Base-by-base conservation (phyloP, 2,329 filamentous ascomycete species). In the Colletotrichum spaethianum region DNA sequence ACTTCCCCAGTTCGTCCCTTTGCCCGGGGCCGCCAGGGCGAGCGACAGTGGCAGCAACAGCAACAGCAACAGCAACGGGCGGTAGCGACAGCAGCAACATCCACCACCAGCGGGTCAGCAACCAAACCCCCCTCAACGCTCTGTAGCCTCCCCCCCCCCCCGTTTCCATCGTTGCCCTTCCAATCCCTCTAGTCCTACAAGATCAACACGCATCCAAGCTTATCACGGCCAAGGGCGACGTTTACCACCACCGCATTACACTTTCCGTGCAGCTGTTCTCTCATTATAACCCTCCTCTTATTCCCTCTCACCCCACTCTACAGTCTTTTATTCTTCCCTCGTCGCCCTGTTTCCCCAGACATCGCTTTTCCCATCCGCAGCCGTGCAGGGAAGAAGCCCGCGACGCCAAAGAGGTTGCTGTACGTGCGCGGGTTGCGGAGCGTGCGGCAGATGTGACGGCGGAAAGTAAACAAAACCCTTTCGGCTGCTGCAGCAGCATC, bases 321-420 rank as follows among this genome's bases (percentile, higher is more conserved):
- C 38, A 48, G 23, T 28, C 12, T 60, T 53, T 44, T 36, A 11
- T 40, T 40, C 11, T n/a, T 28, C 40, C 16, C 55, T n/a, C 60
- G 40, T 52, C 31, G 16, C 14, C 33, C 14, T 38, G 23, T 31
- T 40, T 50, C 46, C 23, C 40, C 38, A 42, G 8, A 55, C 48
- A 40, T 46, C 20, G 12, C 33, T 31, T 31, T 42, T 28, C 12
- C 33, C 8, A 14, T 23, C 36, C n/a, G 36, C 26, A 48, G 28
- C 52, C 28, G 65, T 60, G 23, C 65, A 63, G 67, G 65, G 59
- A 72, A 72, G 65, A 72, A 69, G 69, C 65, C 65, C 57, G 52
- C 56, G 26, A 55, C 56, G 36, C 23, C 18, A 67, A 28, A 67
- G 64, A 63, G 48, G 46, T 42, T 44, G 60, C 23, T 23, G 57